Evolutionary conservation across 164 flowering plant genomes (phyloP).

Genomic region (Tinospora cordifolia): DNA sequence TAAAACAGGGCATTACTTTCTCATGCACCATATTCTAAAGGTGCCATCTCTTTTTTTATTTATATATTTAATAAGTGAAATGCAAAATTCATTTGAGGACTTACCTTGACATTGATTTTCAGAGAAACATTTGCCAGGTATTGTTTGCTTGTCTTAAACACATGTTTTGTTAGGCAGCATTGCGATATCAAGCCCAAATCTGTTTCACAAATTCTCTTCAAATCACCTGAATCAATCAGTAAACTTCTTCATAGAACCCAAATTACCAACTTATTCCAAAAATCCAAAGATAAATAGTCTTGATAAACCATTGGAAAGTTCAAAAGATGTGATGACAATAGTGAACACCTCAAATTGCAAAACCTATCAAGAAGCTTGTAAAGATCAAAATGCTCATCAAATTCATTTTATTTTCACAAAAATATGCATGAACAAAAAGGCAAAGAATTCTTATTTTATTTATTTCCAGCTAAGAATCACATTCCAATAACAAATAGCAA

Average conservation of each 20-base stretch:
- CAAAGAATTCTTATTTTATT: no score
- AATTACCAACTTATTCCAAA: not conserved
- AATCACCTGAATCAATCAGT: conserved; percentile 13
- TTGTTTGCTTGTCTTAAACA: conserved; percentile 18
- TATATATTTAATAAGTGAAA: not conserved
- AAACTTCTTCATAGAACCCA: not conserved
- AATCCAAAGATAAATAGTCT: not conserved
- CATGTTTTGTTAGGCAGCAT: conserved; percentile 16
- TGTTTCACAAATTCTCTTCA: conserved; percentile 19
- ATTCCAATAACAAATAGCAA: no score
- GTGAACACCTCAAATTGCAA: not conserved
- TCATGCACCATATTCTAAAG: not conserved
- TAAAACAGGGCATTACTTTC: not conserved
- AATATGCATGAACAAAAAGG: no score
- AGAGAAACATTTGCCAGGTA: conserved; percentile 18
- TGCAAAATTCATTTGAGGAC: not conserved
- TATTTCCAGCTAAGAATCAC: no score
- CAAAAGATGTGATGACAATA: not conserved
- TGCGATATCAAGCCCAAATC: conserved; percentile 17
- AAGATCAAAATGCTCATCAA: not conserved
- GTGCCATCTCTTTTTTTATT: no score
- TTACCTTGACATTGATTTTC: conserved; percentile 19
- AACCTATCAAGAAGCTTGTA: not conserved
- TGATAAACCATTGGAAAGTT: not conserved
- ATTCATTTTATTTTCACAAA: no score